Evolutionary conservation across 192 early-diverging fungal genomes (phyloP).

Genomic region (Backusella sp.): DNA sequence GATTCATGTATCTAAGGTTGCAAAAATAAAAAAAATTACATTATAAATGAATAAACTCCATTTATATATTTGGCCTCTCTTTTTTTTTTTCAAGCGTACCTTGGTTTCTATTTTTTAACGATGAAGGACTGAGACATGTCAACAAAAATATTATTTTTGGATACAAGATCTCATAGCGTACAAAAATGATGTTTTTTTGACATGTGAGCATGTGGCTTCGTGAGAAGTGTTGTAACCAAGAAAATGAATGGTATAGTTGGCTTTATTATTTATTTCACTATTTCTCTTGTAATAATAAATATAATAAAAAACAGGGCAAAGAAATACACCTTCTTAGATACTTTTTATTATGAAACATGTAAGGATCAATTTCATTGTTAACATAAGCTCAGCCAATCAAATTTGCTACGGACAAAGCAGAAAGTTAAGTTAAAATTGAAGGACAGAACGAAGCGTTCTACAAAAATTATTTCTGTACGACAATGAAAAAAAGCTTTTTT

Average conservation of each 20-base stretch:
- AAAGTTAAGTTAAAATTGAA: neutral
- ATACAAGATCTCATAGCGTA: neutral
- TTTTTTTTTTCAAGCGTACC: neutral
- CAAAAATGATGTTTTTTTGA: constrained; percentile 2
- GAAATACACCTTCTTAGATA: no score
- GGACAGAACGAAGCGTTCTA: neutral
- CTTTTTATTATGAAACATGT: neutral
- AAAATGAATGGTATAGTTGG: neutral
- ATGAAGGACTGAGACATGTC: neutral
- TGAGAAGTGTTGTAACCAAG: neutral
- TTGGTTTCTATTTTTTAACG: neutral
- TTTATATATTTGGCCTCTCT: neutral
- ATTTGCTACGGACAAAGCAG: neutral
- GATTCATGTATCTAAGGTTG: neutral
- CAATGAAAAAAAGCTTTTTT: constrained; percentile 2
- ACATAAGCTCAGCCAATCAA: neutral
- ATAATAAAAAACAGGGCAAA: neutral
- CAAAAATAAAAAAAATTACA: neutral
- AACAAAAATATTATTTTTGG: neutral
- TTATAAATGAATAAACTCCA: neutral
- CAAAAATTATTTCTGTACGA: neutral
- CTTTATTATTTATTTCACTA: no score
- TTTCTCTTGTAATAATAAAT: neutral
- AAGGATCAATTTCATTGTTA: neutral
- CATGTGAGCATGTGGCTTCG: neutral